Evolutionary conservation across 2,329 filamentous ascomycete genomes (phyloP), one percentile per base, ranked within the genome.

Genomic region (Fusarium praegraminearum): DNA sequence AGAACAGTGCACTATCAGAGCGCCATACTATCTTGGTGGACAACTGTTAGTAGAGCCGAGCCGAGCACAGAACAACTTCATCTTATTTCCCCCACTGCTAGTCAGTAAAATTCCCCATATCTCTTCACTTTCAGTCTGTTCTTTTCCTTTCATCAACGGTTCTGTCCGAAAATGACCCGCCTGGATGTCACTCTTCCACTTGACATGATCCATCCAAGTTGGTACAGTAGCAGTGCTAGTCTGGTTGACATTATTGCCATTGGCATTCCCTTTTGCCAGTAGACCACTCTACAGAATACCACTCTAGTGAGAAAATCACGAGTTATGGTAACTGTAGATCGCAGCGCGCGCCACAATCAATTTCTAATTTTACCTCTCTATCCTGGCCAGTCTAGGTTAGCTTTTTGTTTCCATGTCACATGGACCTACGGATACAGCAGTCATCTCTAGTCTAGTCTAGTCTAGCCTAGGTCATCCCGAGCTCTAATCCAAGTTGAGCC

Each of bases 291-390:
- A 22, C 20, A 22, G 20, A 22, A 3, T 22, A 36, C 36, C n/a
- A 40, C 20, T 33, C 20, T 22, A 22, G 20, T 22, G 45, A 60
- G 35, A 38, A n/a, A 16, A 60, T 67, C 65, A 72, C 69, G 69
- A 71, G 69, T 22, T 51, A 40, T 20, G 36, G 26, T 28, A 51
- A 20, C 18, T 20, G 18, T 46, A 32, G 43, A 38, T 46, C 58
- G 20, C 58, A 28, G 47, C 47, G 24, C 33, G n/a, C 26, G 33
- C 49, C 49, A 52, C 49, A 52, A 11, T 52, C 47, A 40, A 35
- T 44, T 71, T 71, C 69, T 72, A 71, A 71, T 71, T 71, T 71
- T 72, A 67, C 33, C 33, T 56, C 54, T 41, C 45, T 45, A 26
- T 24, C 52, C 59, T 72, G 69, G 53, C 65, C 62, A 41, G 55